Evolutionary conservation across 345 rosid genomes (phyloP), one percentile per base, ranked within the genome.

Genomic region (Gossypium herbaceum): DNA sequence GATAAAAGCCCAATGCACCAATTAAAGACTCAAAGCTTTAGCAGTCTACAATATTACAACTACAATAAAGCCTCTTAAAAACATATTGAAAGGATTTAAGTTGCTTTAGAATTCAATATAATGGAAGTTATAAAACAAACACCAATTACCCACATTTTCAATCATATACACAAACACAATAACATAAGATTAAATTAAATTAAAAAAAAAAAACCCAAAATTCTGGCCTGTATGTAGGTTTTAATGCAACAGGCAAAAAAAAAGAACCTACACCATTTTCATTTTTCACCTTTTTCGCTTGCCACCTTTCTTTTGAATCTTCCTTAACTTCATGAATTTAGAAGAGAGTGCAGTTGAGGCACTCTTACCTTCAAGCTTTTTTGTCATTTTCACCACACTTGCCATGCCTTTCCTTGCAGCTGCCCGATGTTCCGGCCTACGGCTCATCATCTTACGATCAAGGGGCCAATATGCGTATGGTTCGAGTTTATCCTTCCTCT

Each of bases 391-490:
- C 19, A 91, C 97, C 24, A 88, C 97, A 29, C 97, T 90, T 2
- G 90, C 81, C 94, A 95, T 93, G 12, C 99, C 99, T 79, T 85
- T 90, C 63, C 92, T 79, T 0, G 99, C 99, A 43, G 94, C 89
- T 11, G 93, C 97, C 52, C 89, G 85, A 71, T 93, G 98, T 77
- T 93, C 91, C 1, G 98, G 91, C 75, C 94, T 88, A 54, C 90
- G 88, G 79, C 98, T 93, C 92, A 93, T 90, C 98, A 95, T 91
- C 87, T 93, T 95, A 9, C 97, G 88, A 77, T 95, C 98, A 9
- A 95, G 89, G 2, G 99, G 98, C 99, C 99, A 95, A 75, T 93
- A 95, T 0, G 99, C 99, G 76, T 91, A 93, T 0, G 99, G 98
- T 68, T 73, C 98, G 16, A 95, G 90, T 81, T 93, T 95, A 57